These are phyloP conservation scores for Mortierella claussenii DNA, from an alignment of 192 early-diverging fungal species.

Conservation along the genomic window DNA sequence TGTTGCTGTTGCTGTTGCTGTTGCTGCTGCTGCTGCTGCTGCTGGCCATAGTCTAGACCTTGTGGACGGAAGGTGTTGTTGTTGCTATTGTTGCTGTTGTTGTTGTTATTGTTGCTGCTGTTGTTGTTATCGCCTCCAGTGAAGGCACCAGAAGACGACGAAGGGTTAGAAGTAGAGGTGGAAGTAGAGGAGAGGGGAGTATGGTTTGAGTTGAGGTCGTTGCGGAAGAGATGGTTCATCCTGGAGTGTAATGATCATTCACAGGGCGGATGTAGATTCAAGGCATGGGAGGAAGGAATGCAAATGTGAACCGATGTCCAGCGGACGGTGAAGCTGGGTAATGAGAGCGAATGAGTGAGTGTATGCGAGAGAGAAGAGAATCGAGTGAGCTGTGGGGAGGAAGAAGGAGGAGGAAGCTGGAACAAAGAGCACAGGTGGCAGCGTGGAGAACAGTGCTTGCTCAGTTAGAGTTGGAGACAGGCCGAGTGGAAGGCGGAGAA, in stretches of 20 bases:
- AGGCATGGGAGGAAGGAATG: background rate
- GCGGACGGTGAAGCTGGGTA: background rate
- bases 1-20: constrained; percentile 7
- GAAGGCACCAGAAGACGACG: background rate
- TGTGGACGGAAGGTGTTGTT: background rate
- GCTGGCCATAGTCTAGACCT: constrained; percentile 10
- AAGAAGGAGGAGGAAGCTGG: background rate
- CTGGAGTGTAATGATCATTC: background rate
- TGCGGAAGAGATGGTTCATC: constrained; percentile 26
- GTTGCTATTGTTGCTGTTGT: constrained; percentile 8
- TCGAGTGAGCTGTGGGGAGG: background rate
- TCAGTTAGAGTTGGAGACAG: too few relatives aligned
- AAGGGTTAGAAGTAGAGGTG: too few relatives aligned
- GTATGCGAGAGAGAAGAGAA: background rate
- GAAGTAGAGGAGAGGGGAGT: background rate
- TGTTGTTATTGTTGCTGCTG: constrained; percentile 2
- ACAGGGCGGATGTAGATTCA: background rate
- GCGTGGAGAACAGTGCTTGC: too few relatives aligned
- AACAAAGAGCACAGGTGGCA: background rate
- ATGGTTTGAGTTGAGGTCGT: constrained; percentile 18
- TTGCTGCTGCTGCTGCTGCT: constrained; percentile 16
- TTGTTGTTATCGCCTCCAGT: background rate
- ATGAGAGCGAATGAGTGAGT: background rate
- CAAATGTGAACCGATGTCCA: background rate
- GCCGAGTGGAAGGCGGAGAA: too few relatives aligned